phyloP scores from a whole-genome alignment of 2,329 filamentous ascomycete genomes.

The Monosporascus sp. region DNA sequence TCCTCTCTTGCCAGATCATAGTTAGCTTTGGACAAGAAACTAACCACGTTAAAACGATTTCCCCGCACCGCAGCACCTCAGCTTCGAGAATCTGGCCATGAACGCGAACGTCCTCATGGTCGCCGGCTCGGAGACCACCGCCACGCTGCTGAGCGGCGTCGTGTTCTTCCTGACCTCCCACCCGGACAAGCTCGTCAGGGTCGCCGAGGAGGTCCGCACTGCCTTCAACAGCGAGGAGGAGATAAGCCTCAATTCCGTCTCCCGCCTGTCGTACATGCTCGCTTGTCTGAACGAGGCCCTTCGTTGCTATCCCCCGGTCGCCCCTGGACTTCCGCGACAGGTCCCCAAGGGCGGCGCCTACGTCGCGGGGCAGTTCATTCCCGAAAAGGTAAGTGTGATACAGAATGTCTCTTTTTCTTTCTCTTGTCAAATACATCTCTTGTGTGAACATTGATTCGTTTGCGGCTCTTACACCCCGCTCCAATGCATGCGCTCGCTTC shows the following conservation, averaged over 20 bases:
- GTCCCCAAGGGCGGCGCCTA: constrained; percentile 20
- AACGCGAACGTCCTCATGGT: constrained; percentile 31
- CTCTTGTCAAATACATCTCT: background rate
- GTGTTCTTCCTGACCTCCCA: constrained; percentile 35
- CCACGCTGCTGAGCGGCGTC: constrained; percentile 36
- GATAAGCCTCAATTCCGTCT: constrained; percentile 30
- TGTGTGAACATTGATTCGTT: too few species aligned
- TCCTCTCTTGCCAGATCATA: background rate
- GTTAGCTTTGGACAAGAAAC: too few species aligned
- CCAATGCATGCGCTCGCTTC: background rate
- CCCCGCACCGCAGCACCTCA: constrained; percentile 7
- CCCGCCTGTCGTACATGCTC: constrained; percentile 32
- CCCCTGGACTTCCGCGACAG: constrained; percentile 16
- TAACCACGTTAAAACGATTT: background rate
- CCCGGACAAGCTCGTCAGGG: constrained; percentile 24
- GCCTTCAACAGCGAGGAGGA: constrained; percentile 31
- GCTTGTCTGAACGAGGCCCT: constrained; percentile 38
- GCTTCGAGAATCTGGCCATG: constrained; percentile 12
- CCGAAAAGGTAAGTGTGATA: constrained; percentile 18
- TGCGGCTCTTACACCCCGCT: too few species aligned
- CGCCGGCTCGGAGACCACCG: constrained; percentile 46
- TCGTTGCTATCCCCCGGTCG: constrained; percentile 34
- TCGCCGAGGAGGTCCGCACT: constrained; percentile 34
- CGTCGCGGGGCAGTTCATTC: constrained; percentile 19
- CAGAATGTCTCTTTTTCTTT: background rate